A percentile compares a stretch with the other conserved stretches of the same genome.
These are phyloP conservation scores for Cercospora zeina DNA, from an alignment of 2,329 filamentous ascomycete species.

Conservation along the genomic window DNA sequence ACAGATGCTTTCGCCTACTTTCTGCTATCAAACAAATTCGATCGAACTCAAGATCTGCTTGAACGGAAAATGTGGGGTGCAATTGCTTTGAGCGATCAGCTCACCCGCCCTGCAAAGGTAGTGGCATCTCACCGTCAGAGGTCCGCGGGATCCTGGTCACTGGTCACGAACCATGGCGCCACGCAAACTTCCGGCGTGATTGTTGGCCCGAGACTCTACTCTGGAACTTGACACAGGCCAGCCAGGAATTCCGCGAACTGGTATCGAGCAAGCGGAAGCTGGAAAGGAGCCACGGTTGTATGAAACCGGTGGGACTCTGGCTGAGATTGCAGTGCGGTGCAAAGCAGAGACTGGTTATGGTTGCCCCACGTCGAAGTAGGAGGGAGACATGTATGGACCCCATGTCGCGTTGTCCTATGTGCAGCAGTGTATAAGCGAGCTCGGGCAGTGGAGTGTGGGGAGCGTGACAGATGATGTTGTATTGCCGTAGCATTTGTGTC, in stretches of 20 bases:
- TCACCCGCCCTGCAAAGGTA: conserved; percentile 30
- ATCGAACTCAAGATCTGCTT: conserved; percentile 31
- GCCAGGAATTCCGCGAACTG: conserved; percentile 30
- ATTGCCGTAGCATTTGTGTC: background rate
- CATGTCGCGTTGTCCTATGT: conserved; percentile 34
- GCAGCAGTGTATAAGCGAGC: conserved; percentile 32
- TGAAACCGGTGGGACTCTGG: conserved; percentile 31
- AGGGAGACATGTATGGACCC: conserved; percentile 34
- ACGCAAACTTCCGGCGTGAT: conserved; percentile 32
- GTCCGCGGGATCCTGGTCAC: conserved; percentile 33
- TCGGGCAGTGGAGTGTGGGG: conserved; percentile 30
- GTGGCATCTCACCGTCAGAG: conserved; percentile 31
- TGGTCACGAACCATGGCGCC: conserved; percentile 30
- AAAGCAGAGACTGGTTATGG: conserved; percentile 33
- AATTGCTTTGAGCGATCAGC: conserved; percentile 31
- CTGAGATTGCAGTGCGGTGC: conserved; percentile 30
- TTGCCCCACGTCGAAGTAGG: conserved; percentile 31
- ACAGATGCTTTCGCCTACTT: no score
- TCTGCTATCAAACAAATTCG: no score
- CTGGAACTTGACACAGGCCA: conserved; percentile 25
- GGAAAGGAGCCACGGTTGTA: conserved; percentile 29
- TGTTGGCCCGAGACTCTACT: conserved; percentile 26
- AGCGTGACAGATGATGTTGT: conserved; percentile 16
- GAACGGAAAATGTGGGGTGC: conserved; percentile 36
- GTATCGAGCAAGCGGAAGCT: conserved; percentile 32